Evolutionary conservation across 257 asterid species (phyloP).

Genomic region (Solanum lycopersicoides): DNA sequence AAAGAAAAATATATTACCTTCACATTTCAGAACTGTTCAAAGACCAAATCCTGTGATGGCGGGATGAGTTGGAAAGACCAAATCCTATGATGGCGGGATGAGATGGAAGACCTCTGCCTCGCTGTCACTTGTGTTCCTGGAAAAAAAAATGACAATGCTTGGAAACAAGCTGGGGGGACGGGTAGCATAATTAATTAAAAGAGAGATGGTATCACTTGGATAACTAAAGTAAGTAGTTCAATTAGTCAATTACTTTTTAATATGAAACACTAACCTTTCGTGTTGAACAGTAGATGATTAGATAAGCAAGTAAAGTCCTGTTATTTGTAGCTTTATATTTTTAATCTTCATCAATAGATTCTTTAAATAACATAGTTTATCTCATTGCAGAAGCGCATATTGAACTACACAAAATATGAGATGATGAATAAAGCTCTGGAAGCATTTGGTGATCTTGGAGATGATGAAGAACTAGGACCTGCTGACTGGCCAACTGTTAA

Average conservation of each 20-base stretch:
- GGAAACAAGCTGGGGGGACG: too few species aligned
- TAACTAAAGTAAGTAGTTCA: not conserved
- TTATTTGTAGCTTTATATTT: not conserved
- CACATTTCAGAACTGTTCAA: not conserved
- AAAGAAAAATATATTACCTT: not conserved
- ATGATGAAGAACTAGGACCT: constrained; percentile 96
- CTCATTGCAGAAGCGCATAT: constrained; percentile 55
- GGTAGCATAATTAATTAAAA: too few species aligned
- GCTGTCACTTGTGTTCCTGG: not conserved
- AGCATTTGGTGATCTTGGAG: constrained; percentile 89
- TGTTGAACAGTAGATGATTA: not conserved
- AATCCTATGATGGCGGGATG: not conserved
- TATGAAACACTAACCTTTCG: not conserved
- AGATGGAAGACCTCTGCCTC: not conserved
- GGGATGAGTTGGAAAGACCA: not conserved
- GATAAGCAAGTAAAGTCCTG: not conserved
- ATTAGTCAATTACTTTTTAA: not conserved
- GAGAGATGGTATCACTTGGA: not conserved
- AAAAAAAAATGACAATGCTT: not conserved
- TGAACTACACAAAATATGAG: constrained; percentile 76
- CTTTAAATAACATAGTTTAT: not conserved
- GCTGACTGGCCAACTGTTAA: constrained; percentile 89
- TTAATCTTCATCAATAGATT: not conserved
- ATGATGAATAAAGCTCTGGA: constrained; percentile 92
- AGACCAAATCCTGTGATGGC: not conserved